Base-by-base conservation (phyloP, 129 eudicot genomes). In the Heracleum sosnowskyi region DNA sequence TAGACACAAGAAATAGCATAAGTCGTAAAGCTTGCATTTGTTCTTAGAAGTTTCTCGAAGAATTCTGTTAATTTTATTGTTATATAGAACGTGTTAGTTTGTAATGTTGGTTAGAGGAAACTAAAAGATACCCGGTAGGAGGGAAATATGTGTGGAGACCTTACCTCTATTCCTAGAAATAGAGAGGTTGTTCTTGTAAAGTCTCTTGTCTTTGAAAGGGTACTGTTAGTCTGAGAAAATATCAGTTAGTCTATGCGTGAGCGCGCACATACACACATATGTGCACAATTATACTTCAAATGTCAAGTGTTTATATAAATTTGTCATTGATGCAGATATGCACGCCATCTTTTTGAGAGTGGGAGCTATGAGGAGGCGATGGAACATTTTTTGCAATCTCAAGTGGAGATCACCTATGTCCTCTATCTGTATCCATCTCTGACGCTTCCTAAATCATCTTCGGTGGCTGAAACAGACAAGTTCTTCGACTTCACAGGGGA, bases 331-430 rank as follows among this genome's bases (percentile, higher is more conserved):
- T 85, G 76, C 90, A 96, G 99, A 84, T 96, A 92, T 81, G 99
- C 97, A 57, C 97, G 92, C 84, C 69, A 85, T 80, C 85, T 96
- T 68, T 96, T 87, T 79, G 97, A 90, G 72, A 92, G 89, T 73
- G 97, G 91, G 74, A 90, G 89, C 84, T 96, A 90, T 81, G 99
- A 92, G 83, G 97, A 92, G 74, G 90, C 99, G 53, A 90, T 96
- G 97, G 97, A 92, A 76, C 99, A 92, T 73, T 96, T 96, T 87
- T 47, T 87, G 76, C 91, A 96, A 78, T 96, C 99, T 80, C 97
- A 92, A 89, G 99, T 96, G 51, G 96, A 92, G 79, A 89, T 96
- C 81, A 90, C 88, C n/a, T 87, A 92, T 83, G 97, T 96, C 77
- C 97, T 96, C 72, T 86, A 97, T 75, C 69, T 92, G 31, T 92